Base-by-base conservation (phyloP, 2,329 filamentous ascomycete species). In the Chalaropsis thielavioides region DNA sequence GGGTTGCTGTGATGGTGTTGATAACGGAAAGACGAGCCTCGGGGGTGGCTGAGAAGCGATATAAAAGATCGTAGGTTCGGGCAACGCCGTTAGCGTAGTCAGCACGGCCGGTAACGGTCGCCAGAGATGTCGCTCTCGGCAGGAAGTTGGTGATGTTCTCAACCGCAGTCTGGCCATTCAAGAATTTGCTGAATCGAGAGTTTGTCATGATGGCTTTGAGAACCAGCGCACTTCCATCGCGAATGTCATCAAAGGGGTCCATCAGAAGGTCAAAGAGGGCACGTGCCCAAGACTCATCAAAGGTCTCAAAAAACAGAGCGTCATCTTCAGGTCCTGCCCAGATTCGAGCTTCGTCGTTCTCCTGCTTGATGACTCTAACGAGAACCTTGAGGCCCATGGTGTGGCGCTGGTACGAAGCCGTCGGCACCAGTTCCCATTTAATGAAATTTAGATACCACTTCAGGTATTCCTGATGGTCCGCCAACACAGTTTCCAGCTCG, bases 81-180 rank as follows among this genome's bases (percentile, higher is more conserved):
- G 92, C 92, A 60, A 94, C 86, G 10, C 92, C 92, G 74, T 99
- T 92, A 1, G 92, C 91, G 73, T 96, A 90, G 72, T 97, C 92
- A 13, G 91, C 92, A 67, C 94, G 83, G 24, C 90, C 90, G 3
- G 90, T 95, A 31, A 77, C 78, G 24, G 84, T 79, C 66, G 89
- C 86, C 41, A 83, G 76, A 3, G 75, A 73, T 65, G 86, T 81
- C 0, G 84, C 82, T 64, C 78, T 78, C 1, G 68, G 70, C 46
- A 82, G 76, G 64, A 86, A 81, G 17, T 76, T 74, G 3, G 68
- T 68, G 35, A 86, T 72, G 10, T 80, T 69, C 61, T 69, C 67
- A 1, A 70, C 63, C 17, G 62, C 24, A 38, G 61, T 65, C 17
- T 61, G 54, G 0, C 66, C 61, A 43, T 65, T 61, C 19, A 65